Base-by-base conservation (phyloP, 352 stramenopile species). In the Phytophthora meadii region DNA sequence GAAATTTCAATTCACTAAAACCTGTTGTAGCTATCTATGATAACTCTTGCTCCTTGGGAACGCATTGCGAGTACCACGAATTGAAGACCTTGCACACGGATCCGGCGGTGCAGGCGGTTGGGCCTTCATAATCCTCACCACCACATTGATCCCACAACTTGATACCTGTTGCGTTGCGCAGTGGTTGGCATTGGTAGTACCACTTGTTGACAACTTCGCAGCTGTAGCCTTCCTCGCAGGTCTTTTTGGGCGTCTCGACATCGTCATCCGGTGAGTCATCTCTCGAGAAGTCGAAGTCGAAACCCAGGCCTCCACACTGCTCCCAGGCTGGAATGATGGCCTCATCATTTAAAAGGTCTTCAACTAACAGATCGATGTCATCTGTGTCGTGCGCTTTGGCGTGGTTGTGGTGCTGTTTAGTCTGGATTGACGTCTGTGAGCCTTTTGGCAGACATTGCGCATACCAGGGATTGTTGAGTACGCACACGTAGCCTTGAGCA, bases 1-100 rank as follows among this genome's bases (percentile, higher is more conserved):
- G 1, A 1, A 22, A 22, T 22, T 22, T 22, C 22, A 22, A 22
- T 22, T 40, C n/a, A 40, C 34, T 40, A 40, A 4, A 22, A 22
- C 2, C 22, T 12, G 34, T 6, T n/a, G 3, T 25, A 15, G 6
- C 41, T 17, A 42, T 53, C 15, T 72, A 72, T 22, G 64, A 62
- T 17, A 59, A 51, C 17, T 68, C 64, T 59, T 69, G 45, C 24
- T 73, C 65, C 28, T 73, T 71, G 2, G 77, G 77, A 8, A 85
- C 72, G 42, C 77, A 85, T 55, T 85, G 77, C 32, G 72, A 79
- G 70, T 83, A 85, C 77, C 77, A 85, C 2, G 69, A 34, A 40
- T 77, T 79, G 50, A 69, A 70, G 40, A 46, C 54, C 11, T 73
- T 68, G 74, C 77, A 85, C 24, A 68, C 61, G 9, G 74, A 40